Percentiles rank a stretch among this genome's conserved stretches.
Conservation (phyloP, 2,329 filamentous ascomycete genomes). For the Trichocomaceae sp. region DNA sequence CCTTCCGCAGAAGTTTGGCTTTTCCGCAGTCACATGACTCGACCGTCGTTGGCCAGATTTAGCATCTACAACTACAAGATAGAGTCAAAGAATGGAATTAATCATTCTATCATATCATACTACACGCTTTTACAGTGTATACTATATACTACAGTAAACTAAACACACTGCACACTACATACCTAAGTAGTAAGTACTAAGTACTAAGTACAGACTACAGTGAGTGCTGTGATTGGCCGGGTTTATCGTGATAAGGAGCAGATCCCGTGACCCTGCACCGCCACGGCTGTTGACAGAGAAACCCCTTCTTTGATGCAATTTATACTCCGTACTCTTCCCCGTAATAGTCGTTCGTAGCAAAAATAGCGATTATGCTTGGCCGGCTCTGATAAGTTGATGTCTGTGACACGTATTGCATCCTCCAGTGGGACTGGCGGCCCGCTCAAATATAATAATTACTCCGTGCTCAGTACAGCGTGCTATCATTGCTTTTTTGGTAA, state of each 20-base stretch:
- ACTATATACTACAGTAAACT: background rate
- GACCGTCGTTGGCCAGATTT: background rate
- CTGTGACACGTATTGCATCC: constrained; percentile 7
- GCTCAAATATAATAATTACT: background rate
- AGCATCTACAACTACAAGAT: too few relatives aligned
- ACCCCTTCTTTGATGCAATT: constrained; percentile 2
- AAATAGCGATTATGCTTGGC: background rate
- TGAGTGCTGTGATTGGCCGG: constrained; percentile 8
- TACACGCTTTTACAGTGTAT: background rate
- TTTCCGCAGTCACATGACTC: constrained; percentile 8
- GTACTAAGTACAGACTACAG: background rate
- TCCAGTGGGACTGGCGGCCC: constrained; percentile 9
- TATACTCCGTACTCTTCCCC: too few relatives aligned
- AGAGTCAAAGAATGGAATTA: too few relatives aligned
- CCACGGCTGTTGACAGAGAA: constrained; percentile 2
- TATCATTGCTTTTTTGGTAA: background rate
- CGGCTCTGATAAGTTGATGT: background rate
- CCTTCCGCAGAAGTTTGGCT: constrained; percentile 8
- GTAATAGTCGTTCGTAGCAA: background rate
- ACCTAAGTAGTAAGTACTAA: too few relatives aligned
- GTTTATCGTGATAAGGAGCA: constrained; percentile 9
- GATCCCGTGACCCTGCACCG: constrained; percentile 5
- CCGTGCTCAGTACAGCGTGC: too few relatives aligned
- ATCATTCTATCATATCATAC: background rate
- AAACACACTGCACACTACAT: too few relatives aligned